Evolutionary conservation across 768 basidiomycete genomes (phyloP).

Genomic region (Lactarius vividus): DNA sequence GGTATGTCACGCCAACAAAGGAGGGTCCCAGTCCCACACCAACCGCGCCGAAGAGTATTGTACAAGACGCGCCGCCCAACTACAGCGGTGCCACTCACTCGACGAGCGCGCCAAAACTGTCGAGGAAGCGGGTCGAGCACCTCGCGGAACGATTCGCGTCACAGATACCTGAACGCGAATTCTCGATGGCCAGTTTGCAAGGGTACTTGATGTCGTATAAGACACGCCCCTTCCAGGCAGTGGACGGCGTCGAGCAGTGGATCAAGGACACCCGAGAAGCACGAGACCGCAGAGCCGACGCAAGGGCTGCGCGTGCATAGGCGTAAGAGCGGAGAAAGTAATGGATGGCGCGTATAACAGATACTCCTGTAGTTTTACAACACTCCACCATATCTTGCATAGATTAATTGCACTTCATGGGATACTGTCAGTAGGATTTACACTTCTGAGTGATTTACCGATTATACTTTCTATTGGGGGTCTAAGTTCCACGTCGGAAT

Average conservation of each 20-base stretch:
- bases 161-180: slow-evolving; percentile 46
- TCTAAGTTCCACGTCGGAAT: too few relatives aligned
- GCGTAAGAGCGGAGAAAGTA: background rate
- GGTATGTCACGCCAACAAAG: slow-evolving; percentile 23
- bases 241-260: slow-evolving; percentile 46
- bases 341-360: background rate
- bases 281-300: slow-evolving; percentile 29
- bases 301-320: background rate
- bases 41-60: background rate
- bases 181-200: slow-evolving; percentile 45
- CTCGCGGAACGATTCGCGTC: slow-evolving; percentile 59
- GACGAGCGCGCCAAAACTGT: slow-evolving; percentile 39
- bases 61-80: background rate
- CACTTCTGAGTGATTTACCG: background rate
- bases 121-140: slow-evolving; percentile 37
- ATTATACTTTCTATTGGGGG: too few relatives aligned
- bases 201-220: slow-evolving; percentile 73
- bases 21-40: slow-evolving; percentile 5
- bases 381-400: background rate
- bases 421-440: background rate
- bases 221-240: slow-evolving; percentile 53
- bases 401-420: background rate
- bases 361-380: background rate
- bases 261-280: slow-evolving; percentile 43
- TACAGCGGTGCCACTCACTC: slow-evolving; percentile 21